A percentile compares a stretch with the other conserved stretches of the same genome.
Conservation (phyloP, 2,329 filamentous ascomycete genomes). For the Sarocladium kiliense region DNA sequence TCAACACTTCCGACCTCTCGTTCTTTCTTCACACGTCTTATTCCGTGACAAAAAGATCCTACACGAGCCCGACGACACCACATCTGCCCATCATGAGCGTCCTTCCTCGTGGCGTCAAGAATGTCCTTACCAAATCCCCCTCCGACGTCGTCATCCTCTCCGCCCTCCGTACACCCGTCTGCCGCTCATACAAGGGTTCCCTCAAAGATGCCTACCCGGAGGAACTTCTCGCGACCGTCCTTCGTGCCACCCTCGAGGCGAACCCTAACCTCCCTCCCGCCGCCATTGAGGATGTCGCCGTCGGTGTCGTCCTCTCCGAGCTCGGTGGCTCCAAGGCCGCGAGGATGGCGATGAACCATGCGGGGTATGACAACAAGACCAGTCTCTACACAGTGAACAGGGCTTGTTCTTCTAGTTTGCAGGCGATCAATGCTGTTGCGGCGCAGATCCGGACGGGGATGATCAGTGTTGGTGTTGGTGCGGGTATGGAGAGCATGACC, state of each 20-base stretch:
- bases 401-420: constrained; percentile 74
- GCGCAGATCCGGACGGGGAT: constrained; percentile 69
- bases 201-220: constrained; percentile 89
- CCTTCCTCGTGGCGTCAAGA: constrained; percentile 13
- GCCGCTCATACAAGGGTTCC: constrained; percentile 74
- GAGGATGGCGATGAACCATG: constrained; percentile 84
- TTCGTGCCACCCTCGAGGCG: constrained; percentile 43
- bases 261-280: constrained; percentile 70
- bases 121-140: constrained; percentile 73
- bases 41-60: too few species aligned
- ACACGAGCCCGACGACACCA: too few species aligned
- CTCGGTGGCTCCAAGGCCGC: constrained; percentile 87
- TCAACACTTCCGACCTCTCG: background rate
- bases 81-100: constrained; percentile 5
- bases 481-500: constrained; percentile 96
- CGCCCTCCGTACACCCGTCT: constrained; percentile 83
- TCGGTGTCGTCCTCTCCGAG: constrained; percentile 86
- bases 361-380: constrained; percentile 67
- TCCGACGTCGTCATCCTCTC: constrained; percentile 85
- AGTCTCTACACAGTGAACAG: constrained; percentile 84
- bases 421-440: constrained; percentile 69
- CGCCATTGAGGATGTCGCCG: constrained; percentile 70
- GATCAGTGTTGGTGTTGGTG: constrained; percentile 71
- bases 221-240: constrained; percentile 68
- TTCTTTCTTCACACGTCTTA: too few species aligned